Evolutionary conservation across 768 basidiomycete species (phyloP).

Genomic region (Tricholoma sp.): DNA sequence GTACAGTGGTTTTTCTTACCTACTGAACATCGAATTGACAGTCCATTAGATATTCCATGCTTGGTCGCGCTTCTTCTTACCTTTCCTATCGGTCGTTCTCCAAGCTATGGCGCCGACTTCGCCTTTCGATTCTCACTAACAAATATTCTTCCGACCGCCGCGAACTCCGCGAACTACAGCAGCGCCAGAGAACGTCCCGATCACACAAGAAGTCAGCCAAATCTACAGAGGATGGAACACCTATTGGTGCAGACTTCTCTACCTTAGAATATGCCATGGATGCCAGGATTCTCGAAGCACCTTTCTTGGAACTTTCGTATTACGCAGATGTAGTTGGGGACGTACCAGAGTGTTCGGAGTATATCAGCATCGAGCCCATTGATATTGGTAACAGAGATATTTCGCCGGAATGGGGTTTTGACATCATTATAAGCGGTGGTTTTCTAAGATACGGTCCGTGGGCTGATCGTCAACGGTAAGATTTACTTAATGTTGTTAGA

Average conservation of each 20-base stretch:
- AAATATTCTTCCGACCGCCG: constrained; percentile 30
- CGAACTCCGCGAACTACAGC: constrained; percentile 22
- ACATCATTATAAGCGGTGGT: constrained; percentile 76
- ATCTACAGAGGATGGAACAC: constrained; percentile 47
- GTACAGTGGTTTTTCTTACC: constrained; percentile 20
- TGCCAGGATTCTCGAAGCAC: constrained; percentile 75
- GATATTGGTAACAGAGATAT: constrained; percentile 86
- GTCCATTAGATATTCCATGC: constrained; percentile 25
- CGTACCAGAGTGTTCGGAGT: constrained; percentile 43
- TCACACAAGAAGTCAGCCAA: constrained; percentile 24
- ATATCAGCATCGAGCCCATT: constrained; percentile 37
- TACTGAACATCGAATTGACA: not conserved
- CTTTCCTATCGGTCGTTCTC: constrained; percentile 34
- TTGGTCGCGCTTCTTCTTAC: constrained; percentile 26
- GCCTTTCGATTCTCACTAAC: constrained; percentile 34
- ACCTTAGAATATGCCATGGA: constrained; percentile 84
- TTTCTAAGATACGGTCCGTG: constrained; percentile 87
- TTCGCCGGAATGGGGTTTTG: constrained; percentile 91
- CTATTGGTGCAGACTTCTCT: constrained; percentile 49
- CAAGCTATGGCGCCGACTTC: constrained; percentile 54
- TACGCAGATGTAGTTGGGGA: constrained; percentile 82
- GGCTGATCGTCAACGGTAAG: constrained; percentile 89
- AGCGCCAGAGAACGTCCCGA: constrained; percentile 6
- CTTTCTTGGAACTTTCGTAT: constrained; percentile 75
- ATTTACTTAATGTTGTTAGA: not conserved